phyloP scores from a whole-genome alignment of 192 early-diverging fungal genomes.

The Piromyces finnis region DNA sequence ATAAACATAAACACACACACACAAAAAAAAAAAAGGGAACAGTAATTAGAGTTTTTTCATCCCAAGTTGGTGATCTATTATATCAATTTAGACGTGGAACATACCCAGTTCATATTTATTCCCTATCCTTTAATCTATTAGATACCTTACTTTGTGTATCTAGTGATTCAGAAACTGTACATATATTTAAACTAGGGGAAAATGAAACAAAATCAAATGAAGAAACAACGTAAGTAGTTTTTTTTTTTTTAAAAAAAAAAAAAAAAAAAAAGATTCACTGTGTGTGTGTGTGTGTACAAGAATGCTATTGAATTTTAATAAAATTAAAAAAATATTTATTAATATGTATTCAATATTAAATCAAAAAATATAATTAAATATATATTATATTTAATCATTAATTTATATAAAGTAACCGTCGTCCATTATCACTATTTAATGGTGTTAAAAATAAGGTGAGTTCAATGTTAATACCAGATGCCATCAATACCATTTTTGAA shows the following conservation, averaged over 20 bases:
- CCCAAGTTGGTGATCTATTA: constrained; percentile 50
- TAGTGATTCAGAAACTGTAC: constrained; percentile 86
- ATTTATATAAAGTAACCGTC: constrained; percentile 17
- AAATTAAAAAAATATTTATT: too few species aligned
- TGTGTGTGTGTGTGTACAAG: too few species aligned
- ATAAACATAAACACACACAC: too few species aligned
- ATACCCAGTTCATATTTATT: constrained; percentile 79
- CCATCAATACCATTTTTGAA: constrained; percentile 74
- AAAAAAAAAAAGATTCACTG: too few species aligned
- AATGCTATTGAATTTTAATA: too few species aligned
- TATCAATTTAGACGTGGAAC: constrained; percentile 90
- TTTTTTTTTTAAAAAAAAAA: not conserved
- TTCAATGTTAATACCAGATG: constrained; percentile 65
- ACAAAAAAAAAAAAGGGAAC: constrained; percentile 47
- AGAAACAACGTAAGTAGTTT: not conserved
- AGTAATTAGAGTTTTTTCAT: constrained; percentile 84
- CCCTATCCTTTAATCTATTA: constrained; percentile 65
- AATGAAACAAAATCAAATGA: constrained; percentile 3
- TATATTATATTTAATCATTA: too few species aligned
- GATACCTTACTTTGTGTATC: constrained; percentile 61
- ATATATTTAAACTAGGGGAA: constrained; percentile 63
- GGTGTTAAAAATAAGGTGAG: constrained; percentile 62
- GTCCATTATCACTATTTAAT: constrained; percentile 35
- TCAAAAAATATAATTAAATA: too few species aligned
- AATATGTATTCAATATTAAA: too few species aligned